These are phyloP conservation scores for Phialophora expanda DNA, from an alignment of 2,329 filamentous ascomycete species.

Conservation along the genomic window DNA sequence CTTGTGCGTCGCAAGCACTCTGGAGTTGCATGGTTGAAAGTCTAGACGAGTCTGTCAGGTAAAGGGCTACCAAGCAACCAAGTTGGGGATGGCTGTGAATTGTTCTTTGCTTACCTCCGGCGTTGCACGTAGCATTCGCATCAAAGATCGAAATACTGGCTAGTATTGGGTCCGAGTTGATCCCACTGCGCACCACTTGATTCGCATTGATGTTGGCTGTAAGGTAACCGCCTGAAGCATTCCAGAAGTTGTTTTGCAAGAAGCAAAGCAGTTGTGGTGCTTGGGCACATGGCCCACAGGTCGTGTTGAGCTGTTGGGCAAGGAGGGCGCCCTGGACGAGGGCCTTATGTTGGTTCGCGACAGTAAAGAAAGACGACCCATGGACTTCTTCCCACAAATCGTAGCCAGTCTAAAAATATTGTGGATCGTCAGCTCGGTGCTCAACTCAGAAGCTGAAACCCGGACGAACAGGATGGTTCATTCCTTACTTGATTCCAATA, in stretches of 20 bases:
- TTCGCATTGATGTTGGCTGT: slow-evolving; percentile 70
- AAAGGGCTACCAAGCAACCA: background rate
- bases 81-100: background rate
- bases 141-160: slow-evolving; percentile 73
- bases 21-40: slow-evolving; percentile 73
- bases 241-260: slow-evolving; percentile 72
- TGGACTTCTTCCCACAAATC: slow-evolving; percentile 60
- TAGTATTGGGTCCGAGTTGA: slow-evolving; percentile 74
- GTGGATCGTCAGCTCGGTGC: background rate
- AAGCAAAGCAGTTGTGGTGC: slow-evolving; percentile 76
- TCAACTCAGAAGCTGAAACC: background rate
- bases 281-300: slow-evolving; percentile 66
- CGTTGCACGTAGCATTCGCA: slow-evolving; percentile 66
- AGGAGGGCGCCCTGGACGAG: slow-evolving; percentile 64
- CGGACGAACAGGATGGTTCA: slow-evolving; percentile 56
- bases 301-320: slow-evolving; percentile 66
- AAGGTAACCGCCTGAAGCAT: slow-evolving; percentile 62
- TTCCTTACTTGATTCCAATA: slow-evolving; percentile 64
- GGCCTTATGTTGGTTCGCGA: slow-evolving; percentile 69
- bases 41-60: slow-evolving; percentile 15
- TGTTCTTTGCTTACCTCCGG: slow-evolving; percentile 53
- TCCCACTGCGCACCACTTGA: slow-evolving; percentile 66
- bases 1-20: slow-evolving; percentile 75
- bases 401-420: slow-evolving; percentile 15
- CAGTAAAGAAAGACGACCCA: slow-evolving; percentile 78